Evolutionary conservation across 306 rosid genomes (phyloP), one percentile per base, ranked within the genome.

Genomic region (Argentina anserina): DNA sequence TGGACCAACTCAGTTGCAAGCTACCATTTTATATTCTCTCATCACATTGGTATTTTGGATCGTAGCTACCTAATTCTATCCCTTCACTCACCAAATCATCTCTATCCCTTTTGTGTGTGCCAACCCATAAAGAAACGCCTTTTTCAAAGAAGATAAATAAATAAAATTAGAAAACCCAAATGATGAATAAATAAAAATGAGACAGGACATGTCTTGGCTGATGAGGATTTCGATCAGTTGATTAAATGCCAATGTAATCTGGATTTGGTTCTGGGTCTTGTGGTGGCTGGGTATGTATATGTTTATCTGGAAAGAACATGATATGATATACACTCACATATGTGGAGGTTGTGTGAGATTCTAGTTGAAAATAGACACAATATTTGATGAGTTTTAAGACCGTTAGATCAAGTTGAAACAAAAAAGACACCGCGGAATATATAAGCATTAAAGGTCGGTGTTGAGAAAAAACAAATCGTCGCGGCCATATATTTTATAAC

Each of bases 381-480:
- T 31, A 28, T 72, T 58, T 18, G 41, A 29, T 28, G 14, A 41
- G 28, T 15, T 6, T 1, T 1, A 29, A 10, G 21, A 41, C 31
- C 6, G 56, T 58, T 40, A 59, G n/a, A 58, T 18, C 20, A 28
- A 9, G 66, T 71, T 41, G 8, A 42, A 41, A 11, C 5, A n/a
- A 41, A 41, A 55, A 23, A 8, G 53, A 40, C 26, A 8, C 4
- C 0, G 1, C 17, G 1, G 36, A 71, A 55, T 15, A 10, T 5
- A 3, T 8, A 3, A 1, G 1, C 3, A 7, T 6, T 17, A 5
- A 4, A 55, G 39, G 26, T 53, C 17, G 0, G 0, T 0, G 0
- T 23, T 0, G 0, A 36, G 3, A 37, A 23, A 9, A 1, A 6
- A 26, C 6, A 0, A 3, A 0, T 0, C 6, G 2, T 12, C 9